Evolutionary conservation across 257 asterid species (phyloP), one percentile per base, ranked within the genome.

Genomic region (Gynochthodes officinalis): DNA sequence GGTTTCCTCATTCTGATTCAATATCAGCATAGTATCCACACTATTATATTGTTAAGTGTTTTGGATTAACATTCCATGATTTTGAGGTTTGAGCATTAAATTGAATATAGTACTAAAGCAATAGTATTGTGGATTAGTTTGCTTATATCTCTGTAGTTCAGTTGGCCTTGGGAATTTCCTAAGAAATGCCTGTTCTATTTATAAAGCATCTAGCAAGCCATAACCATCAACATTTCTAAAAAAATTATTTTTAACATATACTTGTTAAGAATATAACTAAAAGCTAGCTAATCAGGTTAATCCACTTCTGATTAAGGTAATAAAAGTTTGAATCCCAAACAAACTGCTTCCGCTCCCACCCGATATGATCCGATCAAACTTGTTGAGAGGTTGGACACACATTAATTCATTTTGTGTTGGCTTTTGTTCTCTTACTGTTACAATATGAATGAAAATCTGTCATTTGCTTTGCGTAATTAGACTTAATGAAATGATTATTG

Each of bases 331-430:
- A 27, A 25, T 46, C 18, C 21, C 33, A 19, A 10, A 19, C 7
- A 67, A 67, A n/a, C n/a, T n/a, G n/a, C n/a, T n/a, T n/a, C 33
- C 19, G 58, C 33, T 67, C 46, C 43, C 25, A 67, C 23, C 32
- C 7, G 8, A 43, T 35, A 32, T 19, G 13, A 18, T 67, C 48
- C 30, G 32, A 28, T 14, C 14, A n/a, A 32, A 27, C 21, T 30
- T 28, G 60, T 67, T 28, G 9, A 48, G n/a, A 23, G 48, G 13
- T 13, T 48, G 54, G 21, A n/a, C 2, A 3, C 54, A 48, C 15
- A n/a, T n/a, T n/a, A n/a, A n/a, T n/a, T n/a, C n/a, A n/a, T n/a
- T n/a, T 44, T 72, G 61, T 57, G 46, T 16, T 5, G 8, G 32
- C 46, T 50, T 25, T 21, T 15, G 27, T 21, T n/a, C n/a, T n/a